phyloP scores from a whole-genome alignment of 1,284 basidiomycete species.

The Macrocybe sp. region DNA sequence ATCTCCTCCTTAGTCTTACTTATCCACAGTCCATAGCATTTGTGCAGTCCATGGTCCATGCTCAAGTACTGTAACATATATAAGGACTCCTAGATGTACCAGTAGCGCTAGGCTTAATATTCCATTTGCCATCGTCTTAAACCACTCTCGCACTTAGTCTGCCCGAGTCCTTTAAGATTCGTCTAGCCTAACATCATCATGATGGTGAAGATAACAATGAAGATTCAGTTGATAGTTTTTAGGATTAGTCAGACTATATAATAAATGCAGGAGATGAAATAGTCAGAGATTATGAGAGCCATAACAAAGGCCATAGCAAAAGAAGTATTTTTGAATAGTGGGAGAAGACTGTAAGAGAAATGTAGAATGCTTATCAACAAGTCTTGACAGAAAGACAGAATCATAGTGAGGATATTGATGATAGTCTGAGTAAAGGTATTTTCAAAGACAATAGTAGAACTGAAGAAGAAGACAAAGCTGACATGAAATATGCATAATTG shows the following conservation, averaged over 20 bases:
- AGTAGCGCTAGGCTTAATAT: no score
- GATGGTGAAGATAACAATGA: slow-evolving; percentile 13
- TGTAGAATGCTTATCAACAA: not conserved
- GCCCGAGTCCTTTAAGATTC: no score
- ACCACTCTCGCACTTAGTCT: no score
- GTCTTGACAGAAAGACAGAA: not conserved
- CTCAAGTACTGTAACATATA: no score
- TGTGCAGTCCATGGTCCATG: no score
- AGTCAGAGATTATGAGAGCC: not conserved
- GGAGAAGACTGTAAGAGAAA: not conserved
- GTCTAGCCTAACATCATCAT: slow-evolving; percentile 4
- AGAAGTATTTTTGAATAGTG: not conserved
- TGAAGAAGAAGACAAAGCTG: not conserved
- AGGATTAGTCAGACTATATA: no score
- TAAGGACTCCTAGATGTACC: no score
- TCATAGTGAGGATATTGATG: not conserved
- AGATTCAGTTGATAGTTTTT: not conserved
- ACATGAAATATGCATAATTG: not conserved
- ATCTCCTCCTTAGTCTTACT: no score
- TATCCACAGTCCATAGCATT: no score
- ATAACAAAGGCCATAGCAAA: no score
- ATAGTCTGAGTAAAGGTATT: not conserved
- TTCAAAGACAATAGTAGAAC: not conserved
- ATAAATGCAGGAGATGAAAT: not conserved
- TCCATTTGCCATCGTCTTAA: no score